Evolutionary conservation across 345 rosid genomes (phyloP), one percentile per base, ranked within the genome.

Genomic region (Ailanthus altissimus): DNA sequence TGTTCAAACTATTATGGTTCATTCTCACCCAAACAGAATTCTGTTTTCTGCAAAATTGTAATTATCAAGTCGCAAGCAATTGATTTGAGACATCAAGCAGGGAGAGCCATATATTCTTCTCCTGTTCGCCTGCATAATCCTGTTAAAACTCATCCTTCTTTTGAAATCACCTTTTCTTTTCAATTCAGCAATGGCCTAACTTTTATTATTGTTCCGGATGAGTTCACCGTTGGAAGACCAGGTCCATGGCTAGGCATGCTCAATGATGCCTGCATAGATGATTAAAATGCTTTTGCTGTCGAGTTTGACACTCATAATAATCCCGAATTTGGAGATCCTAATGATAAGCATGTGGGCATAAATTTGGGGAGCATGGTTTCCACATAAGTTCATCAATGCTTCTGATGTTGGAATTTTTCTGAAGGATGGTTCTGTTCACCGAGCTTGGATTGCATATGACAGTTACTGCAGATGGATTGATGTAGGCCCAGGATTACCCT

Each of bases 191-290:
- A 77, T 53, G 86, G 89, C 23, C 86, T 88, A 26, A 81, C 86
- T 38, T 88, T 88, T 65, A 83, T 88, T 23, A 63, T 86, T 1
- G 90, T 86, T 8, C 91, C 89, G 0, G 87, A 86, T 36, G 86
- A 88, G 82, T 85, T 88, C 77, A 86, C 88, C 0, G 81, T 88
- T 4, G 91, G 91, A 32, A 77, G 91, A 77, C 67, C 88, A 12
- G 91, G 89, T 6, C 87, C 88, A 0, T 86, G 89, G 91, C 80
- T 88, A 2, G 89, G 79, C 8, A 81, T 88, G 90, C 87, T 88
- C 50, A 88, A 86, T 23, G 89, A 88, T 74, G 91, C 90, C 21
- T 88, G 88, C 53, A 79, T 83, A 40, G 88, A 88, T 10, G 72
- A 81, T 61, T 86, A 83, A 73, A 88, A 86, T 64, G 87, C 83